These are phyloP conservation scores for Lepiota subincarnata DNA, from an alignment of 768 basidiomycete genomes.

Conservation along the genomic window DNA sequence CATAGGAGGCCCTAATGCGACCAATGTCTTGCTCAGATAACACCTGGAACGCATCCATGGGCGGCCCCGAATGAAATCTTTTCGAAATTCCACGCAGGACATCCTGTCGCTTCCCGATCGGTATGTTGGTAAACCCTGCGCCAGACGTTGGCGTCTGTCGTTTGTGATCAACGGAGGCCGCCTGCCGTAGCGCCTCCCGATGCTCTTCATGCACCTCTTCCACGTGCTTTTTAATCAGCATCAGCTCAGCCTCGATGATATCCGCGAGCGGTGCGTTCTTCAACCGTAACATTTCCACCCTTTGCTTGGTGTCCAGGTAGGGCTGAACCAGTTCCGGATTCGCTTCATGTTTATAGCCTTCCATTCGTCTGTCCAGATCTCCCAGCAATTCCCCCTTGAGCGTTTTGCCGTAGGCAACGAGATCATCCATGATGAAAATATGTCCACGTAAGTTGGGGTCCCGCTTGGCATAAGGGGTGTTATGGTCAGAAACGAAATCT, in stretches of 20 bases:
- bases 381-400: conserved; percentile 18
- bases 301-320: conserved; percentile 5
- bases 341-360: conserved; percentile 10
- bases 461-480: conserved; percentile 23
- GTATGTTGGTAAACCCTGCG: conserved; percentile 28
- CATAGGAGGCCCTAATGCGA: conserved; percentile 51
- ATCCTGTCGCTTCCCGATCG: conserved; percentile 51
- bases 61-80: conserved; percentile 32
- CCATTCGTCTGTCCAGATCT: conserved; percentile 22
- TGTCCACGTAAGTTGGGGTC: conserved; percentile 11
- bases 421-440: conserved; percentile 42
- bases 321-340: conserved; percentile 29
- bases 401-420: conserved; percentile 24
- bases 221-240: conserved; percentile 39
- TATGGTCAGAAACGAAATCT: conserved; percentile 15
- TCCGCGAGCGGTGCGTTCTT: not conserved
- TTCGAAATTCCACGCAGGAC: conserved; percentile 42
- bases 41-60: conserved; percentile 23
- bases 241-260: conserved; percentile 25
- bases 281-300: not conserved
- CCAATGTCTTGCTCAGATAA: conserved; percentile 26
- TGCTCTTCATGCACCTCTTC: conserved; percentile 26
- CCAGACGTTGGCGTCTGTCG: not conserved
- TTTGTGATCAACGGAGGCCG: conserved; percentile 14
- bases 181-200: conserved; percentile 5